Evolutionary conservation across 805 yeast genomes (phyloP).

Genomic region (Candida germanica): DNA sequence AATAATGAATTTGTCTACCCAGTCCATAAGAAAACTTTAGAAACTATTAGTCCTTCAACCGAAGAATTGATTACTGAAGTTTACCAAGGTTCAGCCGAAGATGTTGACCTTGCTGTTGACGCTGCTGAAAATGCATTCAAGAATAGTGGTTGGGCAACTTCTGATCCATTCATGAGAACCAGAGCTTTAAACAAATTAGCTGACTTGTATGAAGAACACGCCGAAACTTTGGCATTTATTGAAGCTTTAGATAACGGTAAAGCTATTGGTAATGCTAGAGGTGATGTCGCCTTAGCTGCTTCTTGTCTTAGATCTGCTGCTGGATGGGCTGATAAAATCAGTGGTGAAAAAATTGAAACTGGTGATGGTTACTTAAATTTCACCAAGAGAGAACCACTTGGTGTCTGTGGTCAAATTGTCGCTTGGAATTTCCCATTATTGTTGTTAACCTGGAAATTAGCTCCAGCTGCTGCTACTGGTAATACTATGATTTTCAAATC

Average conservation of each 20-base stretch:
- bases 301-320: conserved; percentile 79
- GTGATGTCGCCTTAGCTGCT: conserved; percentile 70
- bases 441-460: conserved; percentile 94
- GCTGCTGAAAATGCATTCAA: conserved; percentile 78
- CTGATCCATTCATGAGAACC: conserved; percentile 68
- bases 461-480: conserved; percentile 90
- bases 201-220: conserved; percentile 67
- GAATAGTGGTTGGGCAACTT: conserved; percentile 60
- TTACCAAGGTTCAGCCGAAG: conserved; percentile 74
- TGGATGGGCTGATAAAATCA: conserved; percentile 87
- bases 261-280: conserved; percentile 63
- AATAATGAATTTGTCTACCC: conserved; percentile 76
- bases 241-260: conserved; percentile 92
- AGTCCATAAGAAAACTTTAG: conserved; percentile 53
- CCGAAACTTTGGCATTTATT: conserved; percentile 70
- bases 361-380: conserved; percentile 71
- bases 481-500: conserved; percentile 85
- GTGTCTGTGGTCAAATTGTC: conserved; percentile 93
- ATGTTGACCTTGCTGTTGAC: conserved; percentile 79
- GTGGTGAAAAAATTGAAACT: conserved; percentile 73
- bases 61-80: conserved; percentile 68
- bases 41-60: conserved; percentile 64
- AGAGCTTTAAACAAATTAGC: conserved; percentile 67
- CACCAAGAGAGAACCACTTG: conserved; percentile 85
- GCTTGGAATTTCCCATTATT: conserved; percentile 97